Evolutionary conservation across 495 filamentous ascomycete genomes (phyloP).

Genomic region (Talaromyces trachyspermus): DNA sequence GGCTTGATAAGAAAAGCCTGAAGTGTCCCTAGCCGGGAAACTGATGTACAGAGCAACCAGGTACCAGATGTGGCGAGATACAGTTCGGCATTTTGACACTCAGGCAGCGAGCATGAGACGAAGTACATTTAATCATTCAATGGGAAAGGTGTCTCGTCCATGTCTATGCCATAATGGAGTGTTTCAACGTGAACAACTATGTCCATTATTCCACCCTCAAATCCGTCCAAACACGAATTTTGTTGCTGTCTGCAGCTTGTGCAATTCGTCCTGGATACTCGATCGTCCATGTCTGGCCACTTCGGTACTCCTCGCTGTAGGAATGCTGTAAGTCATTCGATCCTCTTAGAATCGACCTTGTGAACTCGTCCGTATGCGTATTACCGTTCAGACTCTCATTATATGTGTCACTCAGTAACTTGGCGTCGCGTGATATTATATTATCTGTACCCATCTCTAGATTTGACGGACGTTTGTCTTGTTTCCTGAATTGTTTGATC

Average conservation of each 20-base stretch:
- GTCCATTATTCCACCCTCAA: not conserved
- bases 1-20: too few relatives aligned
- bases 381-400: not conserved
- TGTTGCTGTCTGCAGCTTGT: not conserved
- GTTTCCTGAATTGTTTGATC: not conserved
- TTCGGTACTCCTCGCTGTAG: not conserved
- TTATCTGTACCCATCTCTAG: not conserved
- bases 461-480: not conserved
- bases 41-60: too few relatives aligned
- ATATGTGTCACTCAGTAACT: not conserved
- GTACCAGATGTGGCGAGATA: too few relatives aligned
- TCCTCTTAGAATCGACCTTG: not conserved
- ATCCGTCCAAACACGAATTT: not conserved
- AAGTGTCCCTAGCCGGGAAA: too few relatives aligned
- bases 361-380: not conserved
- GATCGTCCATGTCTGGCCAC: not conserved
- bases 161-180: too few relatives aligned
- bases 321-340: not conserved
- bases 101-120: too few relatives aligned
- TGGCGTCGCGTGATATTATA: not conserved
- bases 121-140: too few relatives aligned
- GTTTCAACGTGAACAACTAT: too few relatives aligned
- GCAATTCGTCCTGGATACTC: not conserved
- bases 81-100: too few relatives aligned
- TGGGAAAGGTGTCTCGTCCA: too few relatives aligned